phyloP scores from a whole-genome alignment of 805 yeast species.

The Wickerhamiella qilinensis region DNA sequence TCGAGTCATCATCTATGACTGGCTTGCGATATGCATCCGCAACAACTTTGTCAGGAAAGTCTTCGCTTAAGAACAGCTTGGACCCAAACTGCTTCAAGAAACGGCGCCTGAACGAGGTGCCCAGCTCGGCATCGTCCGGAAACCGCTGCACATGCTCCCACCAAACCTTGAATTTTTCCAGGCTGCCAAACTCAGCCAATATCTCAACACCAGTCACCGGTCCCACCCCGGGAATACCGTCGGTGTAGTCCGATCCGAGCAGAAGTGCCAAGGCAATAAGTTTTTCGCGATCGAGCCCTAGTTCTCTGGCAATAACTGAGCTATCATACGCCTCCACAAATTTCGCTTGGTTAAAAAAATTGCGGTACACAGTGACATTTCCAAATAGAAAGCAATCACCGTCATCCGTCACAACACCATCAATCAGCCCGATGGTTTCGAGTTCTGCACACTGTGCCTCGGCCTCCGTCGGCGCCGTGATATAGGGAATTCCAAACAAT shows the following conservation, averaged over 20 bases:
- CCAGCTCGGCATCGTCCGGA: slow-evolving; percentile 20
- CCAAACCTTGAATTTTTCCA: slow-evolving; percentile 34
- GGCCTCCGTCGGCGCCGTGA: slow-evolving; percentile 97
- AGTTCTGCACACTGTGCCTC: slow-evolving; percentile 95
- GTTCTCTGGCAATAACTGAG: slow-evolving; percentile 38
- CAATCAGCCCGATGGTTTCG: slow-evolving; percentile 53
- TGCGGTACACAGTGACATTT: slow-evolving; percentile 63
- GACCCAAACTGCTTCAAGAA: slow-evolving; percentile 45
- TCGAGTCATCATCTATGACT: slow-evolving; percentile 66
- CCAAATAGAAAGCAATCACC: slow-evolving; percentile 94
- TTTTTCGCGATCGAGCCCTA: slow-evolving; percentile 47
- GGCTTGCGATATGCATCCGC: slow-evolving; percentile 63
- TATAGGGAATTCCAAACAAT: slow-evolving; percentile 83
- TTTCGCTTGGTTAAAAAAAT: slow-evolving; percentile 86
- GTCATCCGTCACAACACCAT: slow-evolving; percentile 94
- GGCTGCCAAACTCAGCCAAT: slow-evolving; percentile 60
- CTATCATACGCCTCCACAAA: slow-evolving; percentile 72
- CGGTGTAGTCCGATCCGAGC: slow-evolving; percentile 90
- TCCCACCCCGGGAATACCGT: slow-evolving; percentile 84
- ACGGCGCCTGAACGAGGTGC: slow-evolving; percentile 27
- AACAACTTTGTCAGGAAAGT: slow-evolving; percentile 58
- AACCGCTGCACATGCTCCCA: slow-evolving; percentile 33
- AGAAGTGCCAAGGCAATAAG: slow-evolving; percentile 70
- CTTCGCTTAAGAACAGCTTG: slow-evolving; percentile 38
- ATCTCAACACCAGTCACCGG: slow-evolving; percentile 87